Percentiles rank a stretch among this genome's conserved stretches.
Conservation (phyloP, 2,329 filamentous ascomycete genomes). For the Fusarium proliferatum region DNA sequence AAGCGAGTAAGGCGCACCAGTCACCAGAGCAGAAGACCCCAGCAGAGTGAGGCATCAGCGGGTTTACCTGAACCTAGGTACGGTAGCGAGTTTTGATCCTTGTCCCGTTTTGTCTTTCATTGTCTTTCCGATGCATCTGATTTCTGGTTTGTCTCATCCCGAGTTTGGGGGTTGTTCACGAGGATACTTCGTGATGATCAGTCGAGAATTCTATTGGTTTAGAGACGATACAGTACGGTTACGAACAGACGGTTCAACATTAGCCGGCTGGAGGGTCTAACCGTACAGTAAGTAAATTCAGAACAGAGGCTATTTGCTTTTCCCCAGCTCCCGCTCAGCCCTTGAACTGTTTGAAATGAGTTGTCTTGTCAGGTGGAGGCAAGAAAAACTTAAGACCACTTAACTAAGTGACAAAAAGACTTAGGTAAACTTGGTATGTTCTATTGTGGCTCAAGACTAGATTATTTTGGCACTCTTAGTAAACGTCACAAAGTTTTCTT, state of each 20-base stretch:
- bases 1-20: conserved; percentile 20
- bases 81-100: conserved; percentile 1
- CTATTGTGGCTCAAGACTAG: not conserved
- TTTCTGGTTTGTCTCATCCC: not conserved
- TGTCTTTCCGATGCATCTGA: not conserved
- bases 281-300: not conserved
- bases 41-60: conserved; percentile 6
- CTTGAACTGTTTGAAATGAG: not conserved
- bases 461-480: not conserved
- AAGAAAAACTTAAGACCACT: not conserved
- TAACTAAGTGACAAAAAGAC: not conserved
- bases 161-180: conserved; percentile 15
- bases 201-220: conserved; percentile 1
- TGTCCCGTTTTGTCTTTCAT: not conserved
- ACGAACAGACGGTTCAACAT: not conserved
- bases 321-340: not conserved
- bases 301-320: conserved; percentile 18
- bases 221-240: not conserved
- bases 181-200: conserved; percentile 22
- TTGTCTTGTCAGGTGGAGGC: not conserved
- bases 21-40: conserved; percentile 10
- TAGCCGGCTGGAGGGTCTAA: conserved; percentile 5
- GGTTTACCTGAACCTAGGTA: conserved; percentile 5
- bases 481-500: not conserved
- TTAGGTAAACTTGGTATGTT: not conserved